phyloP scores from a whole-genome alignment of 768 basidiomycete species.

The Lactarius tabidus region DNA sequence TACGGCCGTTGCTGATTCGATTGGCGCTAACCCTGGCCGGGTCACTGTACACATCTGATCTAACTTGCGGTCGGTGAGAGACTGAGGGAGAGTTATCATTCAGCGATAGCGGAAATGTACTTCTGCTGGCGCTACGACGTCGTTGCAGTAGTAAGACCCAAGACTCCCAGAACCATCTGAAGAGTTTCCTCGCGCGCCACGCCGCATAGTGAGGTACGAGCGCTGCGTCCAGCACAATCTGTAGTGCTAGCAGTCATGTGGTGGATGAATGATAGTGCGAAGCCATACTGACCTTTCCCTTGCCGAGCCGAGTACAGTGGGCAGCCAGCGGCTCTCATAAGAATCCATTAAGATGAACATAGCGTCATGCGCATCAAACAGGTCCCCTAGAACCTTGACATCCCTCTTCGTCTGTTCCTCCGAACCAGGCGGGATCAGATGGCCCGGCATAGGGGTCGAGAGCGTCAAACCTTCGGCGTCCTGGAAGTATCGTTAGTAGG shows the following conservation, averaged over 20 bases:
- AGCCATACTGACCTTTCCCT: slow-evolving; percentile 62
- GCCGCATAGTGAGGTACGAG: slow-evolving; percentile 95
- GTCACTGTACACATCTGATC: slow-evolving; percentile 99
- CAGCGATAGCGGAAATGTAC: slow-evolving; percentile 41
- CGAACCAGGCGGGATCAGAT: slow-evolving; percentile 68
- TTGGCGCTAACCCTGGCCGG: slow-evolving; percentile 87
- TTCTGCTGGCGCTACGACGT: slow-evolving; percentile 93
- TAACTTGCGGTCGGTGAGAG: slow-evolving; percentile 82
- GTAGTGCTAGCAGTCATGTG: slow-evolving; percentile 1
- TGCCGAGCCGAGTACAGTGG: slow-evolving; percentile 83
- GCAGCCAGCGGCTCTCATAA: slow-evolving; percentile 95
- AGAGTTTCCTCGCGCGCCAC: slow-evolving; percentile 57
- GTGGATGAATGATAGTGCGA: neutral
- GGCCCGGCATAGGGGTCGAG: slow-evolving; percentile 96
- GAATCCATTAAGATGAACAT: slow-evolving; percentile 97
- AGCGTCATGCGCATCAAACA: slow-evolving; percentile 84
- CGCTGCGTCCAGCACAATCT: slow-evolving; percentile 93
- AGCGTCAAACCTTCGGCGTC: slow-evolving; percentile 76
- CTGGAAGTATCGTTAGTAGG: slow-evolving; percentile 37
- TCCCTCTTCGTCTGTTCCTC: slow-evolving; percentile 60
- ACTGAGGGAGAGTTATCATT: slow-evolving; percentile 33
- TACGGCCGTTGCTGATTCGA: slow-evolving; percentile 88
- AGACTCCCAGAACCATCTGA: slow-evolving; percentile 41
- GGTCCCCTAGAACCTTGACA: slow-evolving; percentile 64
- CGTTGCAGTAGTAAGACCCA: slow-evolving; percentile 98